These are phyloP conservation scores for Linum tenue DNA, from an alignment of 345 rosid genomes.

Conservation along the genomic window DNA sequence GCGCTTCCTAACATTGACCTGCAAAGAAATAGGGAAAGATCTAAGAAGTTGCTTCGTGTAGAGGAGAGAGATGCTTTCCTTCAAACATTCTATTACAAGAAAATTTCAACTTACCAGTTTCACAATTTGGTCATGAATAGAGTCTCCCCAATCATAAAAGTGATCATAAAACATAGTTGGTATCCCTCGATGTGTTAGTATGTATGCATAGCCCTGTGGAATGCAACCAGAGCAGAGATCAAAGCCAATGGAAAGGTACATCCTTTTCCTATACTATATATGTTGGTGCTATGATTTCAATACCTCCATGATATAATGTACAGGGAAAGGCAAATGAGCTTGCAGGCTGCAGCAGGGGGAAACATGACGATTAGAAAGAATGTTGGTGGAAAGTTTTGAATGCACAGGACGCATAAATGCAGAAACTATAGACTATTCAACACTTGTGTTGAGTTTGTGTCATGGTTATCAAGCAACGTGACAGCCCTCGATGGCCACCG, in stretches of 20 bases:
- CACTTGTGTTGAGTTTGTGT: slow-evolving; percentile 92
- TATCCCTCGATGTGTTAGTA: slow-evolving; percentile 88
- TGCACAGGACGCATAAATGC: neutral
- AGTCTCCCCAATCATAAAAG: slow-evolving; percentile 63
- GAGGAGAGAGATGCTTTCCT: too few relatives aligned
- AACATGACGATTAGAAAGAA: neutral
- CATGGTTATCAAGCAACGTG: slow-evolving; percentile 85
- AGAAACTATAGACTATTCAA: neutral
- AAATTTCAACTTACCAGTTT: slow-evolving; percentile 39
- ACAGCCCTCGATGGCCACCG: slow-evolving; percentile 96
- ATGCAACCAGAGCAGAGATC: slow-evolving; percentile 5
- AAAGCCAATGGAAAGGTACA: slow-evolving; percentile 6
- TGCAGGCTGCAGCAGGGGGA: slow-evolving; percentile 55
- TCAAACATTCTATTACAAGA: too few relatives aligned
- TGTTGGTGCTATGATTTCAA: neutral
- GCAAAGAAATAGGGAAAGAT: slow-evolving; percentile 2
- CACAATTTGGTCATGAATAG: slow-evolving; percentile 61
- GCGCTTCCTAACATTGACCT: slow-evolving; percentile 56
- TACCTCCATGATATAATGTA: slow-evolving; percentile 77
- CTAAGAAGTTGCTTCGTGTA: neutral
- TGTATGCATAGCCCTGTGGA: slow-evolving; percentile 73
- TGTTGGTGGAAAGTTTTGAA: slow-evolving; percentile 4
- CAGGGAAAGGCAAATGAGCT: slow-evolving; percentile 87
- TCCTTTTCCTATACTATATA: neutral
- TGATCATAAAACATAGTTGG: slow-evolving; percentile 83